Percentiles rank a stretch among this genome's conserved stretches.
Evolutionary conservation across 805 yeast genomes (phyloP).

Genomic region (Pichia thaimueangensis): DNA sequence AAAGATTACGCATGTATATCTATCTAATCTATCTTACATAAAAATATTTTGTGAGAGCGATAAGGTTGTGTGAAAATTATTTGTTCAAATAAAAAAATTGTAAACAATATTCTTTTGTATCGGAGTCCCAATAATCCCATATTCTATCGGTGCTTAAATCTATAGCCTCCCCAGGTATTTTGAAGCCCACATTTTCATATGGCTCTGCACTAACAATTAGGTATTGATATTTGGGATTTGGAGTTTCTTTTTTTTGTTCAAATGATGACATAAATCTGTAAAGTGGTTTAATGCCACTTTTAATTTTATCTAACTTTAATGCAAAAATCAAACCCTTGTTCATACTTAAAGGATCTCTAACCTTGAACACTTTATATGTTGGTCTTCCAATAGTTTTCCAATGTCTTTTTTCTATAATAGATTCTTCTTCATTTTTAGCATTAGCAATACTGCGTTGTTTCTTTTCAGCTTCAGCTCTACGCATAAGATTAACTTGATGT

Average conservation of each 20-base stretch:
- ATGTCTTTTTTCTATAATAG: constrained; percentile 31
- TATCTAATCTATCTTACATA: too few species aligned
- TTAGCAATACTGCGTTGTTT: constrained; percentile 15
- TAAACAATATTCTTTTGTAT: constrained; percentile 58
- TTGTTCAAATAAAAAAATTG: constrained; percentile 54
- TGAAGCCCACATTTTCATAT: constrained; percentile 72
- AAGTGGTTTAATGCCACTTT: constrained; percentile 44
- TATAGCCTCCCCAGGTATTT: constrained; percentile 58
- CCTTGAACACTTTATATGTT: constrained; percentile 56
- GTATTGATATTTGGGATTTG: constrained; percentile 54
- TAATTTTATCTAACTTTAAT: constrained; percentile 47
- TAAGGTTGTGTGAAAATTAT: neutral
- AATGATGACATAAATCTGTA: constrained; percentile 72
- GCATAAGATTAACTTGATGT: constrained; percentile 68
- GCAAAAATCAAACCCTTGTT: constrained; percentile 62
- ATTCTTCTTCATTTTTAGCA: constrained; percentile 1
- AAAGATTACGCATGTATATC: neutral
- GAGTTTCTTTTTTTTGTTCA: constrained; percentile 49
- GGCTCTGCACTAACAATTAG: constrained; percentile 85
- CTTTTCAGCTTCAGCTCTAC: constrained; percentile 42
- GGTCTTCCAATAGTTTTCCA: constrained; percentile 70
- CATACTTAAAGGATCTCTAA: constrained; percentile 53
- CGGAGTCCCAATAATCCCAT: constrained; percentile 74
- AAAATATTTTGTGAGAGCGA: too few species aligned
- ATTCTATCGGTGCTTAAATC: constrained; percentile 37